phyloP scores from a whole-genome alignment of 1,139 yeast genomes.

The Candida sojae region DNA sequence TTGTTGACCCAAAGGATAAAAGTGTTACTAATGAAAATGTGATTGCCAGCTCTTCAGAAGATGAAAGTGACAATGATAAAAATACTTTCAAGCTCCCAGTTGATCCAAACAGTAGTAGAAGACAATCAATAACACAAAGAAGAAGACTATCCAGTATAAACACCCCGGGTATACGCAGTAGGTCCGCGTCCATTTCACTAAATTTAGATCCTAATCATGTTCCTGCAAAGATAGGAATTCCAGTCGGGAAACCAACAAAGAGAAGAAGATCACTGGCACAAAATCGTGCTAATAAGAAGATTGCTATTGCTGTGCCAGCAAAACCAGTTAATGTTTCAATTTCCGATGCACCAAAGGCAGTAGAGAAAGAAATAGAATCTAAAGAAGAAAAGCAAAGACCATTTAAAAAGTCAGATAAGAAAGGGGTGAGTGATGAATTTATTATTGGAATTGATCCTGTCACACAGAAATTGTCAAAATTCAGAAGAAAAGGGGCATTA shows the following conservation, averaged over 20 bases:
- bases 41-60: slow-evolving; percentile 14
- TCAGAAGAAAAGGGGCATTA: slow-evolving; percentile 15
- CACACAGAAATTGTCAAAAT: slow-evolving; percentile 28
- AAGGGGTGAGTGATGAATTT: slow-evolving; percentile 15
- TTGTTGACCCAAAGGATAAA: slow-evolving; percentile 34
- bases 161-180: slow-evolving; percentile 25
- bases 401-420: slow-evolving; percentile 2
- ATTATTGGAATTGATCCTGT: slow-evolving; percentile 38
- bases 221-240: slow-evolving; percentile 42
- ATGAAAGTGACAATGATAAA: slow-evolving; percentile 20
- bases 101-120: slow-evolving; percentile 18
- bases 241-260: slow-evolving; percentile 31
- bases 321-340: not conserved
- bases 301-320: slow-evolving; percentile 8
- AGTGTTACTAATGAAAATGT: not conserved
- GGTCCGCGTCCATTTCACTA: slow-evolving; percentile 30
- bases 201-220: slow-evolving; percentile 14
- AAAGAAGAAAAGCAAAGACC: slow-evolving; percentile 5
- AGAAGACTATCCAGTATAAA: slow-evolving; percentile 42
- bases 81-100: slow-evolving; percentile 32
- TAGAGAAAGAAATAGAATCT: slow-evolving; percentile 4
- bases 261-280: slow-evolving; percentile 29
- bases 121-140: slow-evolving; percentile 33
- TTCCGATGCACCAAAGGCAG: not conserved
- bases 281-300: slow-evolving; percentile 9